These are phyloP conservation scores for Cyclotella distinguenda DNA, from an alignment of 108 stramenopile genomes.

Conservation along the genomic window DNA sequence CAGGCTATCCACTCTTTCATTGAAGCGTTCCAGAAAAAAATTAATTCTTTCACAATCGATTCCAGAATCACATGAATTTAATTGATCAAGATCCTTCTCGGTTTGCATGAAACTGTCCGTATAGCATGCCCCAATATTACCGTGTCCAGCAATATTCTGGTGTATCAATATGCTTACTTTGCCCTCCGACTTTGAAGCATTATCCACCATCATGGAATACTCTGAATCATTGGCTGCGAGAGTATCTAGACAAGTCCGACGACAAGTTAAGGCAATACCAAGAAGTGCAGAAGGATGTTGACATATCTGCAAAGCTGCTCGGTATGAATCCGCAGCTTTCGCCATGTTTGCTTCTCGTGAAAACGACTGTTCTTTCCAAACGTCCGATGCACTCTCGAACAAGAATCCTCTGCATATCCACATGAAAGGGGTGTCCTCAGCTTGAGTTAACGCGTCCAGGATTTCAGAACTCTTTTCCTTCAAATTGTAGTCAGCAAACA, in stretches of 20 bases:
- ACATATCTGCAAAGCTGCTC: conserved; percentile 61
- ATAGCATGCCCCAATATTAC: conserved; percentile 29
- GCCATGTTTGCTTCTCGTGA: conserved; percentile 24
- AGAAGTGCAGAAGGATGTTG: conserved; percentile 59
- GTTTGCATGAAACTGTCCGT: conserved; percentile 27
- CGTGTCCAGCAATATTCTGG: conserved; percentile 23
- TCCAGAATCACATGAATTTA: background rate
- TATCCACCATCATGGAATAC: conserved; percentile 22
- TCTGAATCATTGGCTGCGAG: conserved; percentile 9
- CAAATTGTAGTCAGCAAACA: conserved; percentile 51
- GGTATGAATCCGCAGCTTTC: conserved; percentile 68
- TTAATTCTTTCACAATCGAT: background rate
- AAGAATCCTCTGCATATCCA: conserved; percentile 77
- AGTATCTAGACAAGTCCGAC: conserved; percentile 1
- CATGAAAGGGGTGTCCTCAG: conserved; percentile 77
- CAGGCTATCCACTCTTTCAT: background rate
- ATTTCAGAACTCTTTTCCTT: conserved; percentile 39
- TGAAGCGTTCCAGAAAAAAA: background rate
- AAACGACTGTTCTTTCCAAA: conserved; percentile 17
- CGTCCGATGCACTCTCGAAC: conserved; percentile 51
- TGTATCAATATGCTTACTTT: conserved; percentile 19
- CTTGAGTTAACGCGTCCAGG: conserved; percentile 64
- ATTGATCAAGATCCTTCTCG: conserved; percentile 10
- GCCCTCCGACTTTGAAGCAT: conserved; percentile 30
- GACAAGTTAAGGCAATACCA: conserved; percentile 54